Evolutionary conservation across 768 basidiomycete species (phyloP).

Genomic region (Coprinellus aureogranulatus): DNA sequence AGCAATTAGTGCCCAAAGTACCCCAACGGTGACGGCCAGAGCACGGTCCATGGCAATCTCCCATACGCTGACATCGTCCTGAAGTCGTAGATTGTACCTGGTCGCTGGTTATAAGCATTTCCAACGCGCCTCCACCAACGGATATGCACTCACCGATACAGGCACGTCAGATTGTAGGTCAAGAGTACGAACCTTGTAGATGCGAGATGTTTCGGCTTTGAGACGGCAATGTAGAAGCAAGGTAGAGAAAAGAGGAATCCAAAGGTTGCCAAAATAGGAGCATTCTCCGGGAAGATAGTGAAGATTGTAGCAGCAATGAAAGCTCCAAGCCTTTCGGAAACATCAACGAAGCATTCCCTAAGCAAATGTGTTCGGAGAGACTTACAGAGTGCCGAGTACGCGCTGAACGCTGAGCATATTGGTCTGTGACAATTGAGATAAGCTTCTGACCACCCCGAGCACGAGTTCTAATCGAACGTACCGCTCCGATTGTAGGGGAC

Average conservation of each 20-base stretch:
- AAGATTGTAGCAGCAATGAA: conserved; percentile 70
- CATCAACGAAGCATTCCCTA: conserved; percentile 9
- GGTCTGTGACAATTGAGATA: conserved; percentile 47
- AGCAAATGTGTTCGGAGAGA: conserved; percentile 7
- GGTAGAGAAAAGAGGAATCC: conserved; percentile 91
- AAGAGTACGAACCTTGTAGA: conserved; percentile 78
- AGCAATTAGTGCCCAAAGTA: conserved; percentile 85
- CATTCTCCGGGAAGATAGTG: conserved; percentile 71
- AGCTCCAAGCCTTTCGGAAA: conserved; percentile 65
- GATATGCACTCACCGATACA: conserved; percentile 49
- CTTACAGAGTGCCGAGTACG: conserved; percentile 80
- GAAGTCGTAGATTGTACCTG: conserved; percentile 74
- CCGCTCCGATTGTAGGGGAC: conserved; percentile 84
- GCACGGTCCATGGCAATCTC: conserved; percentile 77
- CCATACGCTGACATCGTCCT: conserved; percentile 56
- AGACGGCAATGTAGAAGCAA: conserved; percentile 88
- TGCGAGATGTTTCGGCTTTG: conserved; percentile 71
- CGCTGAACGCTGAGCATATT: conserved; percentile 85
- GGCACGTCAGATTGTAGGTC: conserved; percentile 87
- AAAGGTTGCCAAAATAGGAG: conserved; percentile 71
- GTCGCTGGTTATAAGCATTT: background rate
- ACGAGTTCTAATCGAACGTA: conserved; percentile 30
- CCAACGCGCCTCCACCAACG: background rate
- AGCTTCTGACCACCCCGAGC: too few species aligned
- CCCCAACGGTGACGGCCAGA: conserved; percentile 78